These are phyloP conservation scores for Picea glauca DNA, from an alignment of 75 land plant species.

Conservation along the genomic window DNA sequence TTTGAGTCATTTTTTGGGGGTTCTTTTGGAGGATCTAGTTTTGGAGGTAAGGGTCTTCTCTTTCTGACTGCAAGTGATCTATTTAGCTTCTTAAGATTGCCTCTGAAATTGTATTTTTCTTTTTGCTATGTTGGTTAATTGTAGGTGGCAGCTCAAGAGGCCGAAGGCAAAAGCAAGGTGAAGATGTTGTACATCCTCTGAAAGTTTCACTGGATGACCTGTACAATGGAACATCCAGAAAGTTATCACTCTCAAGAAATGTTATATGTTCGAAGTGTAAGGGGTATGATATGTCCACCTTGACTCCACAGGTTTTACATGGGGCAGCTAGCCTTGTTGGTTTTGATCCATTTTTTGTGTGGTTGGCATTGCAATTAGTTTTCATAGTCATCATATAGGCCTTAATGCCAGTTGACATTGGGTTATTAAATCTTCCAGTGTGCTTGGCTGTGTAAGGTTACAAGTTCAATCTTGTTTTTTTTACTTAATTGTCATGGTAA, in stretches of 20 bases:
- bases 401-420: no score
- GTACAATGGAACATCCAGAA: slow-evolving; percentile 78
- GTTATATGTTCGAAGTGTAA: slow-evolving; percentile 76
- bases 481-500: no score
- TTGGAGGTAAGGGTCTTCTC: slow-evolving; percentile 38
- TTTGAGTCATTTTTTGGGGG: slow-evolving; percentile 75
- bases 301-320: no score
- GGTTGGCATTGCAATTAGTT: no score
- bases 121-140: not conserved
- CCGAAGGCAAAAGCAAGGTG: slow-evolving; percentile 68
- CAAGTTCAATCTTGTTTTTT: no score
- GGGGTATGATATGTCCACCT: slow-evolving; percentile 39
- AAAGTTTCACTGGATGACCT: slow-evolving; percentile 94
- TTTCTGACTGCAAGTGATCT: not conserved
- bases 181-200: slow-evolving; percentile 85
- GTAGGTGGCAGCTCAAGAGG: slow-evolving; percentile 60
- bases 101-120: not conserved
- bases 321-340: no score
- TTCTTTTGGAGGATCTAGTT: slow-evolving; percentile 21
- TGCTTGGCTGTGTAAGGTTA: no score
- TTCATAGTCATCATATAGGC: no score
- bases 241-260: slow-evolving; percentile 72
- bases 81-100: not conserved
- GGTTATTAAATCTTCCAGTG: no score
- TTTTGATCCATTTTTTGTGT: no score